These are phyloP conservation scores for Rhododendron ferrugineum DNA, from an alignment of 148 eudicot genomes.

Conservation along the genomic window DNA sequence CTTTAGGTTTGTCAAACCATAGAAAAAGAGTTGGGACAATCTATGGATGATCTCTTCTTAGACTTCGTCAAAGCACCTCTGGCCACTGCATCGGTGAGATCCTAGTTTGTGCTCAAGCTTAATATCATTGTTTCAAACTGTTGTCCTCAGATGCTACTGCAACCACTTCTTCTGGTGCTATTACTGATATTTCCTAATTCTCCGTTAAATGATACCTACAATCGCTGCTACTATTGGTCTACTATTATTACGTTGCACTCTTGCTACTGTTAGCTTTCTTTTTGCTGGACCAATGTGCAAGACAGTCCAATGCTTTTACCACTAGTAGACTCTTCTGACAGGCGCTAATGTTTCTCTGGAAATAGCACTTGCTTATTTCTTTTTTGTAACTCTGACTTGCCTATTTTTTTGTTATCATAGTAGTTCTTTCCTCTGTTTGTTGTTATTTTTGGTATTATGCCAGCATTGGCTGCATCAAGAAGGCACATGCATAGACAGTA, in stretches of 20 bases:
- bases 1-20: conserved; percentile 65
- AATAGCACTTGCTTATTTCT: not conserved
- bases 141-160: not conserved
- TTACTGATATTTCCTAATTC: not conserved
- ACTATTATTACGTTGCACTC: not conserved
- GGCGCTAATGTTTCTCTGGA: not conserved
- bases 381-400: not conserved
- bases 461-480: not conserved
- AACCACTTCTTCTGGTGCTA: not conserved
- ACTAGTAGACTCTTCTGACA: not conserved
- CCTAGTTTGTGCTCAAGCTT: not conserved
- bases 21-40: conserved; percentile 62
- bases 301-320: not conserved
- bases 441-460: not conserved
- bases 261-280: not conserved
- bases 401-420: not conserved
- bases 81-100: conserved; percentile 96
- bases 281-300: not conserved
- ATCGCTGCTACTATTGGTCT: not conserved
- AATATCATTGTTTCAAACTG: not conserved
- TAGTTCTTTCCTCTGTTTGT: not conserved
- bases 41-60: conserved; percentile 66
- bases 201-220: not conserved
- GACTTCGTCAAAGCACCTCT: conserved; percentile 59
- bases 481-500: not conserved